A percentile compares a stretch with the other conserved stretches of the same genome.
Evolutionary conservation across 352 stramenopile species (phyloP).

Genomic region (Sclerospora graminicola): DNA sequence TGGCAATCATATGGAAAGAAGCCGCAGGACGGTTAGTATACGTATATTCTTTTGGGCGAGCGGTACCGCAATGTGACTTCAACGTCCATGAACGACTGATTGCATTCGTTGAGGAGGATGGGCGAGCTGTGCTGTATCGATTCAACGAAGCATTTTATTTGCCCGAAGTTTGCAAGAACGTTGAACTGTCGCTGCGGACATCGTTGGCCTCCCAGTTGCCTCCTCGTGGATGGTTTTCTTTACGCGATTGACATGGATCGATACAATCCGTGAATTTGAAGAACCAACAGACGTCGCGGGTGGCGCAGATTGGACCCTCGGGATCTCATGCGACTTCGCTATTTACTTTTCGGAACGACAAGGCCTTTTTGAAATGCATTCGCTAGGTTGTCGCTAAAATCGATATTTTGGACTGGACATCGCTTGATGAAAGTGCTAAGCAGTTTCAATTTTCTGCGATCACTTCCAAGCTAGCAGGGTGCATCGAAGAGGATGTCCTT

Average conservation of each 20-base stretch:
- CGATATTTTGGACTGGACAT: constrained; percentile 71
- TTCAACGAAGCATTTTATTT: constrained; percentile 14
- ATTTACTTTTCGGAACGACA: constrained; percentile 37
- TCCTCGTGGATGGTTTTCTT: constrained; percentile 18
- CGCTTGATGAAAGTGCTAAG: too few relatives aligned
- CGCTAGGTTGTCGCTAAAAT: constrained; percentile 66
- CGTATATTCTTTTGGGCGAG: constrained; percentile 4
- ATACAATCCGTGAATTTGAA: constrained; percentile 33
- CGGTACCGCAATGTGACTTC: too few relatives aligned
- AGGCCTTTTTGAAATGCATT: constrained; percentile 58
- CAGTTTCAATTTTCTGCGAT: constrained; percentile 46
- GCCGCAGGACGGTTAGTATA: constrained; percentile 2
- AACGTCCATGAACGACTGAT: too few relatives aligned
- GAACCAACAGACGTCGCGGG: too few relatives aligned
- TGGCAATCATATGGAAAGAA: too few relatives aligned
- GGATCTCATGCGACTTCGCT: too few relatives aligned
- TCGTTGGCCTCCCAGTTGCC: constrained; percentile 12
- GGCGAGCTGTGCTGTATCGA: too few relatives aligned
- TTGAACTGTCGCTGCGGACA: too few relatives aligned
- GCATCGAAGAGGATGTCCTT: constrained; percentile 36
- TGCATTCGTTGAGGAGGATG: too few relatives aligned
- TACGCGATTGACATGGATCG: too few relatives aligned
- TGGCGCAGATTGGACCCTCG: too few relatives aligned
- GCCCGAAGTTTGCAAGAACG: constrained; percentile 22
- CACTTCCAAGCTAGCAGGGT: constrained; percentile 31